phyloP scores from a whole-genome alignment of 2,329 filamentous ascomycete species.

The Beauveria sp. region DNA sequence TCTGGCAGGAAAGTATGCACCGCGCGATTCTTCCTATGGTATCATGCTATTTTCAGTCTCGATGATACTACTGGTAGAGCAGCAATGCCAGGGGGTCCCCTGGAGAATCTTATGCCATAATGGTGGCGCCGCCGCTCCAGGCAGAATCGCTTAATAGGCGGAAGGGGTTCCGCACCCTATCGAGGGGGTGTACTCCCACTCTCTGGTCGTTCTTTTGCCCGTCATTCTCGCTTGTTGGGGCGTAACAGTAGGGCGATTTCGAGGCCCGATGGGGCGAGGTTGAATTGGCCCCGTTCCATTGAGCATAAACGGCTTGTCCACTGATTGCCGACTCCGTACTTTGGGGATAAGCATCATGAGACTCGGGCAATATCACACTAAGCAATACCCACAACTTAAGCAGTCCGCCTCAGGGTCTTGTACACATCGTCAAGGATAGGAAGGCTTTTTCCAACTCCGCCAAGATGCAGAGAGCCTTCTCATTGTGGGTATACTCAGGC shows the following conservation, averaged over 20 bases:
- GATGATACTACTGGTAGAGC: background rate
- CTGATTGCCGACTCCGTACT: background rate
- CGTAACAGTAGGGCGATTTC: background rate
- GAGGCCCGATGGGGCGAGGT: background rate
- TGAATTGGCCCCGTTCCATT: background rate
- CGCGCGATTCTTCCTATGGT: background rate
- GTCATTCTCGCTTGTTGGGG: background rate
- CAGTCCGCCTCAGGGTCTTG: background rate
- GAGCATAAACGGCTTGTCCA: background rate
- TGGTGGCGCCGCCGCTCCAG: background rate
- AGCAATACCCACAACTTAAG: conserved; percentile 1
- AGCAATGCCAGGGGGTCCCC: background rate
- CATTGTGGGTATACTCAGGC: background rate
- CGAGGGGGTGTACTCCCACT: background rate
- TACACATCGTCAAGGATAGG: background rate
- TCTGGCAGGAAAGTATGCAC: background rate
- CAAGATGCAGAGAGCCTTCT: background rate
- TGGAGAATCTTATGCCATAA: background rate
- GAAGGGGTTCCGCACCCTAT: background rate
- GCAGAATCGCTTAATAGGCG: conserved; percentile 4
- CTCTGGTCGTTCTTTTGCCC: background rate
- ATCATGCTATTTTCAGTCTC: background rate
- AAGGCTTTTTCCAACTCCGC: background rate
- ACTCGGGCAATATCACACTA: background rate
- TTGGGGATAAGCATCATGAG: background rate